Percentiles rank a stretch among this genome's conserved stretches.
phyloP scores from a whole-genome alignment of 2,329 filamentous ascomycete genomes.

The Apiospora rasikravindrae region DNA sequence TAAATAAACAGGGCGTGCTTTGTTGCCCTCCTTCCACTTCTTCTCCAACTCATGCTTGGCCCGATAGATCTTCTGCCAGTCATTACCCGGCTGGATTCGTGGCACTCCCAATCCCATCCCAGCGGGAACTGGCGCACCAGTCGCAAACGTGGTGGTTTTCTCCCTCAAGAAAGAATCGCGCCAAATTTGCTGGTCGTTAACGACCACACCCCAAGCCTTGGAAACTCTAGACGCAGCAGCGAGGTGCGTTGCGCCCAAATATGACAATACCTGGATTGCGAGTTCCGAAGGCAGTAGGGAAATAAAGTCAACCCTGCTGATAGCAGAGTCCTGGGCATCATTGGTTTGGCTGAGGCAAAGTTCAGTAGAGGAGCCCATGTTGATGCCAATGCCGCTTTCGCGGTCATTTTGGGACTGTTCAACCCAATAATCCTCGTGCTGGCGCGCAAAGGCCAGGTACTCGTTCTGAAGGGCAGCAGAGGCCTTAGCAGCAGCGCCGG shows the following conservation, averaged over 20 bases:
- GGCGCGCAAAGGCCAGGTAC: conserved; percentile 41
- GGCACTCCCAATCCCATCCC: conserved; percentile 65
- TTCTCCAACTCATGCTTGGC: conserved; percentile 76
- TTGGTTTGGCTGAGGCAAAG: conserved; percentile 37
- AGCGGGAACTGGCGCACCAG: conserved; percentile 55
- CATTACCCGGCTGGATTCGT: conserved; percentile 61
- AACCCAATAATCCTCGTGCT: conserved; percentile 50
- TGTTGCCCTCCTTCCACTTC: conserved; percentile 78
- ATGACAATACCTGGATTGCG: conserved; percentile 61
- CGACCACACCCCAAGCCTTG: conserved; percentile 52
- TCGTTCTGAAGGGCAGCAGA: conserved; percentile 66
- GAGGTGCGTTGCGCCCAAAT: conserved; percentile 60
- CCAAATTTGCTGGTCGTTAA: conserved; percentile 65
- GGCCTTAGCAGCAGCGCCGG: conserved; percentile 65
- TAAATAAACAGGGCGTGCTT: conserved; percentile 81
- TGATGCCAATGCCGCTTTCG: conserved; percentile 70
- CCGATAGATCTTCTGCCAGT: conserved; percentile 87
- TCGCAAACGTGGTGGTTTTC: conserved; percentile 66
- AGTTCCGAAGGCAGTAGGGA: conserved; percentile 61
- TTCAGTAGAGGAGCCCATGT: conserved; percentile 50
- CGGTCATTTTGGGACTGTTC: conserved; percentile 60
- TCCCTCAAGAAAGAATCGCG: conserved; percentile 66
- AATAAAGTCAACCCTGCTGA: conserved; percentile 62
- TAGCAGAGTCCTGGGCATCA: conserved; percentile 43
- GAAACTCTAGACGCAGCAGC: conserved; percentile 57